A percentile compares a stretch with the other conserved stretches of the same genome.
Evolutionary conservation across 768 basidiomycete genomes (phyloP).

Genomic region (Tricholoma furcatifolium): DNA sequence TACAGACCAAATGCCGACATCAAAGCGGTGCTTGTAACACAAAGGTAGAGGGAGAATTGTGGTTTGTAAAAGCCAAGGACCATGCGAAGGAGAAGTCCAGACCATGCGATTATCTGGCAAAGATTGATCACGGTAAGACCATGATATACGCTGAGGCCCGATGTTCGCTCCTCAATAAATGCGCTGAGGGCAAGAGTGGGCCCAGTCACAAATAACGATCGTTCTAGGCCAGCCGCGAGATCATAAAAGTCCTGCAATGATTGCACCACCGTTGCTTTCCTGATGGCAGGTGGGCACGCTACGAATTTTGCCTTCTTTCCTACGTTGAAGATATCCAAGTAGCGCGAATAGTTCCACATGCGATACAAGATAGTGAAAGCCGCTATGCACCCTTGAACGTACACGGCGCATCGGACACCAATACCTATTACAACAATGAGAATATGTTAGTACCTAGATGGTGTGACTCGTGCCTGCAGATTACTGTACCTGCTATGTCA

Average conservation of each 20-base stretch:
- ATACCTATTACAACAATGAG: neutral
- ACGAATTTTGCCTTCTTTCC: neutral
- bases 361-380: neutral
- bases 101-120: conserved; percentile 10
- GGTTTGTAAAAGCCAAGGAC: neutral
- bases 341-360: neutral
- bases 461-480: neutral
- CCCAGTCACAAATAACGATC: conserved; percentile 5
- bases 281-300: neutral
- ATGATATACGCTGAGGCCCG: conserved; percentile 4
- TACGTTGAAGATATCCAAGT: neutral
- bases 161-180: conserved; percentile 1
- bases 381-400: conserved; percentile 5
- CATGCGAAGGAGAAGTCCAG: conserved; percentile 3
- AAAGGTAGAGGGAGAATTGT: neutral
- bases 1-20: neutral
- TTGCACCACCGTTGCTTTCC: neutral
- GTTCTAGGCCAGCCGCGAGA: neutral
- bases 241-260: neutral
- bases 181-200: conserved; percentile 5
- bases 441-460: neutral
- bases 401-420: conserved; percentile 2
- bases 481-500: conserved; percentile 4
- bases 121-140: conserved; percentile 6
- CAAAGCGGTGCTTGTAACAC: conserved; percentile 1